Base-by-base conservation (phyloP, 1,284 basidiomycete species). In the Papiliotrema fonsecae region DNA sequence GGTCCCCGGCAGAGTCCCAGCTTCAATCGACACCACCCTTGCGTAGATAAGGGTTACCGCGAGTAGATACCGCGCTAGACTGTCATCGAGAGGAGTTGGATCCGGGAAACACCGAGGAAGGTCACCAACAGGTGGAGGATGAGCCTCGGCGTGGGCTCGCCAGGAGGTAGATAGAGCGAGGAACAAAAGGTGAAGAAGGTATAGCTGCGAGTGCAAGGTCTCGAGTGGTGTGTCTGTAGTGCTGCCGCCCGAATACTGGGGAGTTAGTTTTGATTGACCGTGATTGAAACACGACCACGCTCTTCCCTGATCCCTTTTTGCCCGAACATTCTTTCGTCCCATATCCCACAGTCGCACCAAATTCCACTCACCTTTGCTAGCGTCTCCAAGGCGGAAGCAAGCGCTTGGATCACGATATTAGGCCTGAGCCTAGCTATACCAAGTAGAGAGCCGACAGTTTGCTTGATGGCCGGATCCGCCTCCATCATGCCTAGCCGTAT, bases 201-300 rank as follows among this genome's bases (percentile, higher is more conserved):
- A 90, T 1, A 96, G 78, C 68, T 94, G 88, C 0, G 91, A 94
- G 64, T 94, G 89, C 7, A 94, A 79, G 44, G 86, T 80, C 55
- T 88, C 85, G 22, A 87, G 77, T 0, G 82, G 78, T 51, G 80
- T 76, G 51, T 79, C 77, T 31, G 52, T 43, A 18, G 68, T 55
- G 1, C 61, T 48, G 19, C 58, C 55, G 28, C 45, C 50, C 2
- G 66, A 58, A 58, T 69, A 67, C 65, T 41, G 79, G 77, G 34
- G 36, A 14, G 19, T 75, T 80, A 48, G 77, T 75, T 75, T 81
- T 79, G 78, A 42, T 40, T 21, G 37, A 11, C 14, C 82, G 54
- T 36, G 50, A 13, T 19, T 27, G 18, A 40, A 47, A 32, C 38
- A 52, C 27, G 11, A 34, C 19, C n/a, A n/a, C n/a, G n/a, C n/a